Evolutionary conservation across 371 early-diverging fungal species (phyloP).

Genomic region (Apophysomyces variabilis): DNA sequence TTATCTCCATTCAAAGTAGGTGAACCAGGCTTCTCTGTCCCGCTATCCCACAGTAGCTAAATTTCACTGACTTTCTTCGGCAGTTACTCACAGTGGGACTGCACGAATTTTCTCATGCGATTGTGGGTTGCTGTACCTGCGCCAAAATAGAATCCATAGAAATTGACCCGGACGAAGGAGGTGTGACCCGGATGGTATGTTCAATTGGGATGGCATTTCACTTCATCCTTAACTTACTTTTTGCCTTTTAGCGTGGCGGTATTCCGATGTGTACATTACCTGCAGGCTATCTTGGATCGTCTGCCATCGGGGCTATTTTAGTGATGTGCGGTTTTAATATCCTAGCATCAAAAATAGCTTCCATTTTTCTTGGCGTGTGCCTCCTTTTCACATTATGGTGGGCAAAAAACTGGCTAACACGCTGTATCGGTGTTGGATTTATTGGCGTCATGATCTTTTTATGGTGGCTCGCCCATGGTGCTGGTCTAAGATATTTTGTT

Average conservation of each 20-base stretch:
- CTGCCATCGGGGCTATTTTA: conserved; percentile 85
- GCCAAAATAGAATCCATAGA: conserved; percentile 90
- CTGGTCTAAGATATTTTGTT: conserved; percentile 83
- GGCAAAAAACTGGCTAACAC: conserved; percentile 89
- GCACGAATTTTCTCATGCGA: conserved; percentile 86
- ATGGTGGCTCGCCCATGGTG: conserved; percentile 81
- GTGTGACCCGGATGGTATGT: conserved; percentile 80
- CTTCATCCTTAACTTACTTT: background rate
- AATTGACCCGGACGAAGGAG: conserved; percentile 94
- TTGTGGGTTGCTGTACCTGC: conserved; percentile 83
- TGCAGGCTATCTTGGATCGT: conserved; percentile 80
- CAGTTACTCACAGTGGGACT: conserved; percentile 80
- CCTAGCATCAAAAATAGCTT: conserved; percentile 82
- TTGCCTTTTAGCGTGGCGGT: conserved; percentile 61
- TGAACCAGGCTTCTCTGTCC: too few species aligned
- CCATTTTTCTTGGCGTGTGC: conserved; percentile 78
- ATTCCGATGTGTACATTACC: conserved; percentile 77
- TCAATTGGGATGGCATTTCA: too few species aligned
- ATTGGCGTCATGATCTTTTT: conserved; percentile 81
- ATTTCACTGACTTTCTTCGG: background rate
- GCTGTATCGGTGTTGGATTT: conserved; percentile 81
- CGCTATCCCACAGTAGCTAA: too few species aligned
- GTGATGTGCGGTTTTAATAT: conserved; percentile 91
- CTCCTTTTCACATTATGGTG: conserved; percentile 79
- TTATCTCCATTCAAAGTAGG: conserved; percentile 91